Conservation (phyloP, 2,329 filamentous ascomycete species). For the Ophiocordyceps sinensis region DNA sequence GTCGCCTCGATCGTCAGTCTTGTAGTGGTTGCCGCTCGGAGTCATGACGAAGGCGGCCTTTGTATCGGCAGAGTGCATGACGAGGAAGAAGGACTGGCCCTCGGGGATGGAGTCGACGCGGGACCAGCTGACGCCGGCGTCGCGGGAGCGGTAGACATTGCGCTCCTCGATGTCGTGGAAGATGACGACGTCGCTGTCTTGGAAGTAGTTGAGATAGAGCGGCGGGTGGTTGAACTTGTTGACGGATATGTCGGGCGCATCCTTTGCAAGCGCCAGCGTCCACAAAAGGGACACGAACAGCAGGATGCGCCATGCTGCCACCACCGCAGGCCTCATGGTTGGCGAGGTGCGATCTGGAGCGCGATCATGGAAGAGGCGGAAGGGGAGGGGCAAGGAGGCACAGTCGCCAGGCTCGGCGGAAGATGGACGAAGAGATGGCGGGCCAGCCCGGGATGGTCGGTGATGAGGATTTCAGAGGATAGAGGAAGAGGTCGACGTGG, state of each 20-base stretch:
- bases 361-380: slow-evolving; percentile 25
- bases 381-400: slow-evolving; percentile 1
- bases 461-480: neutral
- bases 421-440: neutral
- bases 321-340: slow-evolving; percentile 40
- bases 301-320: slow-evolving; percentile 33
- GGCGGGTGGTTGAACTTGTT: slow-evolving; percentile 55
- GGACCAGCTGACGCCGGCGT: slow-evolving; percentile 71
- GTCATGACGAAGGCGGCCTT: slow-evolving; percentile 72
- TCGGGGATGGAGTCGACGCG: slow-evolving; percentile 49
- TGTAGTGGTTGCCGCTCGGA: slow-evolving; percentile 55
- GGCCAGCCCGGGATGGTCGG: neutral
- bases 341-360: slow-evolving; percentile 13
- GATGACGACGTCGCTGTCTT: slow-evolving; percentile 71
- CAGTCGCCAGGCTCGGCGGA: neutral
- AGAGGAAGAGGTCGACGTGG: neutral
- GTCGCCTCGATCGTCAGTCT: slow-evolving; percentile 70
- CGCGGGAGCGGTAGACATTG: slow-evolving; percentile 60
- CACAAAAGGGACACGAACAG: slow-evolving; percentile 30
- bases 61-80: slow-evolving; percentile 66
- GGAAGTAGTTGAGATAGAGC: slow-evolving; percentile 70
- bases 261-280: slow-evolving; percentile 35
- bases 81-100: slow-evolving; percentile 45
- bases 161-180: slow-evolving; percentile 52
- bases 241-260: slow-evolving; percentile 50